Conservation (phyloP, 805 yeast species). For the Tetrapisispora taiwanensis region DNA sequence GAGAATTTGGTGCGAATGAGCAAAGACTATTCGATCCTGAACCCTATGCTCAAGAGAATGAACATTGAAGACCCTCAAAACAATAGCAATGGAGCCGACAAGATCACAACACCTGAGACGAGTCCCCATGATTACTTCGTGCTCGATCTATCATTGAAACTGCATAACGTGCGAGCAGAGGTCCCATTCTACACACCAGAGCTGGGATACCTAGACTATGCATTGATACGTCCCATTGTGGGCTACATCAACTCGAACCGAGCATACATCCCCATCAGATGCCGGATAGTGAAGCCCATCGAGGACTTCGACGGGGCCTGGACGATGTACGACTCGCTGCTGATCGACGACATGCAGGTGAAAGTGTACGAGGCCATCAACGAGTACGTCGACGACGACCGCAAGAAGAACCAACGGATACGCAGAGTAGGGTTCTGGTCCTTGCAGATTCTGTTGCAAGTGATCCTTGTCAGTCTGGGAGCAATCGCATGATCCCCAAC, state of each 20-base stretch:
- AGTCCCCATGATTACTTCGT: constrained; percentile 45
- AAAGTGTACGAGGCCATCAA: constrained; percentile 89
- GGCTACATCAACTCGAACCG: constrained; percentile 87
- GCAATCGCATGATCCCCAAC: constrained; percentile 39
- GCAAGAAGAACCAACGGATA: constrained; percentile 58
- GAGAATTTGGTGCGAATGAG: constrained; percentile 30
- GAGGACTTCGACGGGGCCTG: constrained; percentile 90
- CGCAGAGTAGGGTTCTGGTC: constrained; percentile 90
- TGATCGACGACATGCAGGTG: constrained; percentile 84
- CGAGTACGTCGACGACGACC: constrained; percentile 80
- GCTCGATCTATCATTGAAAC: constrained; percentile 66
- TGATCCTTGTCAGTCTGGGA: constrained; percentile 74
- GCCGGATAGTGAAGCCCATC: constrained; percentile 68
- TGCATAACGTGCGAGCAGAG: constrained; percentile 79
- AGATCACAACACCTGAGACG: too few species aligned
- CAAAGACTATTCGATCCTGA: constrained; percentile 24
- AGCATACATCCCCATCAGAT: constrained; percentile 79
- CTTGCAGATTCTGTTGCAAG: constrained; percentile 70
- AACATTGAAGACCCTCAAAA: not conserved
- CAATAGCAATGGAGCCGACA: not conserved
- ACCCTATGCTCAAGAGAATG: constrained; percentile 1
- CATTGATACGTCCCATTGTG: constrained; percentile 87
- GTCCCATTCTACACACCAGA: constrained; percentile 86
- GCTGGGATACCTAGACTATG: constrained; percentile 82
- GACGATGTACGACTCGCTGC: constrained; percentile 84